A percentile compares a stretch with the other conserved stretches of the same genome.
Evolutionary conservation across 805 yeast species (phyloP).

Genomic region (Zygosaccharomyces pseudorouxii): DNA sequence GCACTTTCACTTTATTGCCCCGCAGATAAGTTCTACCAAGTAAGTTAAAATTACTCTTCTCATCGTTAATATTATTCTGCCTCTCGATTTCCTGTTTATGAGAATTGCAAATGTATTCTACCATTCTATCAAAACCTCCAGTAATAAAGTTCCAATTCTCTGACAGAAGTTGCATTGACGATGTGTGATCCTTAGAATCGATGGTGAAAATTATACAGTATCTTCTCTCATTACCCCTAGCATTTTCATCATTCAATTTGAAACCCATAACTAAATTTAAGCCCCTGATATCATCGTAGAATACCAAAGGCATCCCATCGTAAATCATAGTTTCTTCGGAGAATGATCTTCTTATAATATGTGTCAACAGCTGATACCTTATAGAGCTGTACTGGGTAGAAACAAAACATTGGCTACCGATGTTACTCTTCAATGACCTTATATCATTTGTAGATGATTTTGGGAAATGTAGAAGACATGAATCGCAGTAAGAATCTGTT

Average conservation of each 20-base stretch:
- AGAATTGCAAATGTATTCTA: slow-evolving; percentile 37
- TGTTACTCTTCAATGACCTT: slow-evolving; percentile 34
- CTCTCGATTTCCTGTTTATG: slow-evolving; percentile 29
- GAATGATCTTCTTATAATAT: slow-evolving; percentile 57
- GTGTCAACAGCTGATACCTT: slow-evolving; percentile 51
- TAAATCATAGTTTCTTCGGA: slow-evolving; percentile 64
- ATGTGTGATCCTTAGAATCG: slow-evolving; percentile 45
- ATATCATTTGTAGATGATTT: slow-evolving; percentile 20
- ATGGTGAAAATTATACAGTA: slow-evolving; percentile 56
- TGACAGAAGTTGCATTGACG: slow-evolving; percentile 36
- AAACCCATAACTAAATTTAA: slow-evolving; percentile 56
- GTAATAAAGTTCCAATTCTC: slow-evolving; percentile 50
- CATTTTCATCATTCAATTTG: slow-evolving; percentile 57
- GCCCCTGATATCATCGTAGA: slow-evolving; percentile 60
- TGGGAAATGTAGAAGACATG: slow-evolving; percentile 57
- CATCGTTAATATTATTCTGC: slow-evolving; percentile 31
- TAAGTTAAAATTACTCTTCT: slow-evolving; percentile 38
- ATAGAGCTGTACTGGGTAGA: slow-evolving; percentile 60
- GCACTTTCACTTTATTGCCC: slow-evolving; percentile 49
- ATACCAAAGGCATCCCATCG: slow-evolving; percentile 54
- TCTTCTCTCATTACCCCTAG: slow-evolving; percentile 70
- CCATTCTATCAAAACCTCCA: slow-evolving; percentile 39
- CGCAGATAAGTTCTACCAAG: slow-evolving; percentile 45
- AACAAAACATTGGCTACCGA: slow-evolving; percentile 35
- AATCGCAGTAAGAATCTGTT: slow-evolving; percentile 50